Conservation (phyloP, 2,329 filamentous ascomycete species). For the Aspergillus cejpii region DNA sequence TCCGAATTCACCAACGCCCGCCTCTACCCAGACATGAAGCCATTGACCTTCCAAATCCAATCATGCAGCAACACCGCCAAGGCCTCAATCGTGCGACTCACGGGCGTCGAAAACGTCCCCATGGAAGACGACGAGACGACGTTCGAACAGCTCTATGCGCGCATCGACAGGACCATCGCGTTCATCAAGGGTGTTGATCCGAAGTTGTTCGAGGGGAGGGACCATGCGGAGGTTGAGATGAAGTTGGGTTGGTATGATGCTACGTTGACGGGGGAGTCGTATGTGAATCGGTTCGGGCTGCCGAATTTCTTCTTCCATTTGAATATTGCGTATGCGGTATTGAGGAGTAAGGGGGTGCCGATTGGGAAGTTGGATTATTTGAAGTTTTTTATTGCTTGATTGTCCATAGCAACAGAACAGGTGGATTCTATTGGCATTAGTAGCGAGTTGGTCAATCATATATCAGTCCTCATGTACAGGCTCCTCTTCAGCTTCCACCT, state of each 20-base stretch:
- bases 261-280: conserved; percentile 42
- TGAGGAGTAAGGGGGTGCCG: conserved; percentile 55
- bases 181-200: conserved; percentile 43
- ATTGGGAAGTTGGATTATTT: conserved; percentile 58
- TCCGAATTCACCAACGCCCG: conserved; percentile 37
- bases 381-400: conserved; percentile 3
- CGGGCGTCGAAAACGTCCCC: conserved; percentile 26
- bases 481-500: neutral
- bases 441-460: neutral
- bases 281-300: conserved; percentile 45
- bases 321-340: conserved; percentile 53
- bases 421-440: neutral
- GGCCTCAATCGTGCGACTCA: conserved; percentile 36
- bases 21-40: conserved; percentile 47
- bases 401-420: neutral
- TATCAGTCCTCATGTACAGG: no score
- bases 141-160: conserved; percentile 44
- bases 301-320: conserved; percentile 62
- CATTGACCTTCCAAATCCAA: conserved; percentile 47
- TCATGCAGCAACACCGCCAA: conserved; percentile 40
- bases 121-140: conserved; percentile 44
- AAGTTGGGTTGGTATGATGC: conserved; percentile 27
- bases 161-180: conserved; percentile 45
- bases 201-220: conserved; percentile 41
- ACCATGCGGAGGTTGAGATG: conserved; percentile 37